Conservation (phyloP, 148 eudicot genomes). For the Dysphania ambrosioides region DNA sequence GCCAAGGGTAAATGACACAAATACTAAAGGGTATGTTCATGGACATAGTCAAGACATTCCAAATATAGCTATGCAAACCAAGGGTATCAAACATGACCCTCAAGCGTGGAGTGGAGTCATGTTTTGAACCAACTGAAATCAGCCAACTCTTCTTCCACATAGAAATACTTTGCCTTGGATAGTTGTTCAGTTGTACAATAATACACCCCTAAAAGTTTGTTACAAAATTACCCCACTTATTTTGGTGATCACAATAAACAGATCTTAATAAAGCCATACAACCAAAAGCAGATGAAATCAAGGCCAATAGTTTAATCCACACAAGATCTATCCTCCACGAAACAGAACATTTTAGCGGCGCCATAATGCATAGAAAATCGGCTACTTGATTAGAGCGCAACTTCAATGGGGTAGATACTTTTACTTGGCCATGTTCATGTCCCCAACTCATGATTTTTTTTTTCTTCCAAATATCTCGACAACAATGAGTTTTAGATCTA, state of each 20-base stretch:
- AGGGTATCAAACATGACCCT: background rate
- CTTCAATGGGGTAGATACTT: constrained; percentile 6
- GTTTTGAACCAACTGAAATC: background rate
- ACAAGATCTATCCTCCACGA: constrained; percentile 23
- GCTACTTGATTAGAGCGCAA: constrained; percentile 23
- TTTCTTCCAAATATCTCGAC: constrained; percentile 5
- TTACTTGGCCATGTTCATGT: constrained; percentile 10
- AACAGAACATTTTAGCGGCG: constrained; percentile 34
- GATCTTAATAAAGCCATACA: background rate
- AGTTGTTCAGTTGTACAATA: too few species aligned
- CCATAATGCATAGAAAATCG: constrained; percentile 13
- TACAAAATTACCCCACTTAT: background rate
- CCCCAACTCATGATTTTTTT: background rate
- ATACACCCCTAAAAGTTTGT: too few species aligned
- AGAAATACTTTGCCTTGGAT: too few species aligned
- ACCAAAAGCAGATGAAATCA: constrained; percentile 6
- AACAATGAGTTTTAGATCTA: constrained; percentile 17
- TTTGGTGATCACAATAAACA: constrained; percentile 5
- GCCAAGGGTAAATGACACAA: too few species aligned
- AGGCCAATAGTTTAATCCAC: constrained; percentile 13
- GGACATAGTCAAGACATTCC: constrained; percentile 28
- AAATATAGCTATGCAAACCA: too few species aligned
- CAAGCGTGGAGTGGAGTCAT: background rate
- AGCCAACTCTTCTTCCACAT: constrained; percentile 1
- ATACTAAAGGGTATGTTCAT: background rate